These are phyloP conservation scores for Botrytis cinerea DNA, from an alignment of 2,329 filamentous ascomycete genomes.

Conservation along the genomic window DNA sequence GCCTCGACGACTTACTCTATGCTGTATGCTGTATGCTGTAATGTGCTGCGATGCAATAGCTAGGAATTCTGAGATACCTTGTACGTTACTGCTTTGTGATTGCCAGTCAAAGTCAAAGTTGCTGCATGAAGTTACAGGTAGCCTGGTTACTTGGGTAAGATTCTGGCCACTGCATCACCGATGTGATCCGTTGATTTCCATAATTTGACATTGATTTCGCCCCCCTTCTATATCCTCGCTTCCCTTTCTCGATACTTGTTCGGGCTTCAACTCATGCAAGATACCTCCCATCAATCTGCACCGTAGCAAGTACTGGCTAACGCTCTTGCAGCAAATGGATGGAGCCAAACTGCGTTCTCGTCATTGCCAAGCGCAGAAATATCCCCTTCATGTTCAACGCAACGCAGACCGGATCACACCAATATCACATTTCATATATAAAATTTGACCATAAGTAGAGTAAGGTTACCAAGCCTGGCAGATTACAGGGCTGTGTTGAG, in stretches of 20 bases:
- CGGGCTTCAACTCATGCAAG: constrained; percentile 11
- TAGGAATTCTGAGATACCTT: constrained; percentile 17
- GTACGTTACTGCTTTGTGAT: constrained; percentile 11
- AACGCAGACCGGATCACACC: constrained; percentile 4
- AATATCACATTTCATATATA: constrained; percentile 1
- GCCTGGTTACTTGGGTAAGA: neutral
- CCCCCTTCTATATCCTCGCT: neutral
- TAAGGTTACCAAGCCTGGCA: constrained; percentile 10
- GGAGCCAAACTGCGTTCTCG: neutral
- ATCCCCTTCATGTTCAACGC: neutral
- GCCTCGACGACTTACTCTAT: neutral
- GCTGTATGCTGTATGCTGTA: constrained; percentile 9
- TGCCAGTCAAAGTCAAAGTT: neutral
- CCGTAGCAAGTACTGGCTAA: neutral
- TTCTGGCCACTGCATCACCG: constrained; percentile 1
- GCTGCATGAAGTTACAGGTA: constrained; percentile 5
- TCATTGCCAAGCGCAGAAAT: neutral
- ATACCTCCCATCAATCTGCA: constrained; percentile 10
- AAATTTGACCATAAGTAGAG: neutral
- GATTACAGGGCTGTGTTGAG: neutral
- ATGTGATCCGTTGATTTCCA: constrained; percentile 15
- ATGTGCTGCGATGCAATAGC: constrained; percentile 15
- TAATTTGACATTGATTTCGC: neutral
- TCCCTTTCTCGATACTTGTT: constrained; percentile 1
- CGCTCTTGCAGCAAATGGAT: constrained; percentile 13